These are phyloP conservation scores for Paxillus ammoniavirescens DNA, from an alignment of 768 basidiomycete genomes.

Conservation along the genomic window DNA sequence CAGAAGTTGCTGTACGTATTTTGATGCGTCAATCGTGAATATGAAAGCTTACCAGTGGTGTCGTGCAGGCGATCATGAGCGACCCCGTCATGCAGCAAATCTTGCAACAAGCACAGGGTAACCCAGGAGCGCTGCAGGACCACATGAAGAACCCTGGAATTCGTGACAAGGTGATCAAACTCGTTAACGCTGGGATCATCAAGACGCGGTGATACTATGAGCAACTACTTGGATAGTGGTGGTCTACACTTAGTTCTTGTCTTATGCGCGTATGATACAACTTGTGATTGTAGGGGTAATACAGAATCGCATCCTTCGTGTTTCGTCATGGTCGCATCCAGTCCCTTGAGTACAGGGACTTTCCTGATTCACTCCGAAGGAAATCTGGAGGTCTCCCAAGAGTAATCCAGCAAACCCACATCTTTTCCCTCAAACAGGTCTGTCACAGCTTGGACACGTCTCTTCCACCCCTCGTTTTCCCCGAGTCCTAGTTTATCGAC, in stretches of 20 bases:
- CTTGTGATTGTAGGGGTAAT: slow-evolving; percentile 24
- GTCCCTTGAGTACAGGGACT: neutral
- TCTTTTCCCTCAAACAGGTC: slow-evolving; percentile 43
- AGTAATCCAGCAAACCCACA: slow-evolving; percentile 55
- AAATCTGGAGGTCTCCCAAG: slow-evolving; percentile 63
- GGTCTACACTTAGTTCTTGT: slow-evolving; percentile 10
- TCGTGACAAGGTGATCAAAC: slow-evolving; percentile 79
- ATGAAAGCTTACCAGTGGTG: slow-evolving; percentile 4
- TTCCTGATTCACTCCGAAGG: slow-evolving; percentile 2
- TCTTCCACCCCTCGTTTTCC: slow-evolving; percentile 44
- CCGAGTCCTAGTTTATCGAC: slow-evolving; percentile 39
- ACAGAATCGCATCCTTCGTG: slow-evolving; percentile 1
- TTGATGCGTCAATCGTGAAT: neutral
- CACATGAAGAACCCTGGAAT: slow-evolving; percentile 94
- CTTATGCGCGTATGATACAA: slow-evolving; percentile 22
- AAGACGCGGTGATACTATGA: slow-evolving; percentile 59
- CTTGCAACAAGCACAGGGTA: slow-evolving; percentile 87
- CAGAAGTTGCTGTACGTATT: slow-evolving; percentile 80
- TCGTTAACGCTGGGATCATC: slow-evolving; percentile 92
- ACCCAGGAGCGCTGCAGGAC: slow-evolving; percentile 87
- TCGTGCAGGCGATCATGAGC: slow-evolving; percentile 69
- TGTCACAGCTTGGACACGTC: slow-evolving; percentile 33
- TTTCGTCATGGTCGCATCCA: neutral
- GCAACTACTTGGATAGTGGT: slow-evolving; percentile 7
- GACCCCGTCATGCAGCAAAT: slow-evolving; percentile 95